Base-by-base conservation (phyloP, 1,284 basidiomycete genomes). In the Gomphus bonarii region DNA sequence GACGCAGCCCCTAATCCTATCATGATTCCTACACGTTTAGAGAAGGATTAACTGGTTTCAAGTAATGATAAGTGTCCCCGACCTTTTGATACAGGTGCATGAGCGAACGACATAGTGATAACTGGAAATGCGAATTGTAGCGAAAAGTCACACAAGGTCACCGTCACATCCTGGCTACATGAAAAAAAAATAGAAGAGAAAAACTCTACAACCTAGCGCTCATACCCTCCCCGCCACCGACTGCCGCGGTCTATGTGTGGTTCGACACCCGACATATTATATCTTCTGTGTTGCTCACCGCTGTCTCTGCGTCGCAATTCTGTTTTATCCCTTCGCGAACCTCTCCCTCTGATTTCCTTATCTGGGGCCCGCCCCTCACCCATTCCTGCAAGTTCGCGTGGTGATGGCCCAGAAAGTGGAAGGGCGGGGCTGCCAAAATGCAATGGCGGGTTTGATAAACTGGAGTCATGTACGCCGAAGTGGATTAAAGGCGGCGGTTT, bases 21-120 rank as follows among this genome's bases (percentile, higher is more conserved):
- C 80, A 95, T 91, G 58, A 92, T 72, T 49, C 85, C 92, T 94
- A 64, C 28, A 55, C n/a, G n/a, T 16, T 36, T n/a, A 30, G 18
- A 18, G 38, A 43, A 54, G 55, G 42, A 31, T 20, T 46, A 28
- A 11, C n/a, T 33, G 25, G 38, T 40, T 31, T 36, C 38, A 22
- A 43, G 18, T 3, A 54, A 14, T 10, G 12, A 33, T 10, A 42
- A 5, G 30, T 18, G 30, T 33, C 43, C 38, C 59, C 20, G 33
- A 85, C 88, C 87, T 78, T 91, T 90, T 1, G 86, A 83, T 33
- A 91, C 80, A 12, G 83, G 75, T 28, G 88, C 88, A 76, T 91
- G 63, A 14, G 65, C 65, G 30, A 70, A 67, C n/a, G 62, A 63
- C 62, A 65, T 31, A 10, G 18, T 47, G 51, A 28, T 28, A 28